Base-by-base conservation (phyloP, 2,329 filamentous ascomycete genomes). In the Epichloe elymi region DNA sequence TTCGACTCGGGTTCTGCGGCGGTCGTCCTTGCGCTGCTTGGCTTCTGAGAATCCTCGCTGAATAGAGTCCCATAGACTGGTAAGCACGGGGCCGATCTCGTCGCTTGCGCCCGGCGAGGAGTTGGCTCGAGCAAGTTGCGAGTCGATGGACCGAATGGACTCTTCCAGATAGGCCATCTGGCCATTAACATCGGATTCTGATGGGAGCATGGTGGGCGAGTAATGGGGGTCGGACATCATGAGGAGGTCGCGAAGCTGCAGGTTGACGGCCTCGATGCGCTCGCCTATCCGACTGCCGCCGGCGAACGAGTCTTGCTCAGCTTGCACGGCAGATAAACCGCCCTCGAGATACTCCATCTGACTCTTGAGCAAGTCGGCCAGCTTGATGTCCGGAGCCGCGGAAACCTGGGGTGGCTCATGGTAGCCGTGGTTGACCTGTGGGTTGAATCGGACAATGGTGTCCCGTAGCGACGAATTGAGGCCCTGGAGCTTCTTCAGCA, bases 301-400 rank as follows among this genome's bases (percentile, higher is more conserved):
- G 1, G 54, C 46, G 7, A 56, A 61, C 52, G 73, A 68, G 47
- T 73, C 69, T 59, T 82, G 76, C 57, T 81, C 79, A 15, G 77
- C 72, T 38, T 74, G 72, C 11, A 90, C 76, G 8, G 75, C 74
- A 33, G 73, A 69, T 35, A 93, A 67, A 1, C 80, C 79, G 58
- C 78, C 77, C 53, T 86, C 81, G 3, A 94, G 71, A 59, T 88
- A 90, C 40, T 83, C 79, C 19, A 93, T 66, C 60, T 90, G 84
- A 39, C 62, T 70, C 30, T 65, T 65, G 20, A 83, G 64, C 51
- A 73, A 67, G 17, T 73, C 70, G 7, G 71, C 72, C 14, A 75
- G 65, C 48, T 74, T 70, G 57, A 54, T 63, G 39, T 59, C 60
- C 53, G 57, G 58, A 20, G 52, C 50, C 33, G 54, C 49, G 14